These are phyloP conservation scores for Hymenotorrendiella dingleyae DNA, from an alignment of 2,329 filamentous ascomycete species.

Conservation along the genomic window DNA sequence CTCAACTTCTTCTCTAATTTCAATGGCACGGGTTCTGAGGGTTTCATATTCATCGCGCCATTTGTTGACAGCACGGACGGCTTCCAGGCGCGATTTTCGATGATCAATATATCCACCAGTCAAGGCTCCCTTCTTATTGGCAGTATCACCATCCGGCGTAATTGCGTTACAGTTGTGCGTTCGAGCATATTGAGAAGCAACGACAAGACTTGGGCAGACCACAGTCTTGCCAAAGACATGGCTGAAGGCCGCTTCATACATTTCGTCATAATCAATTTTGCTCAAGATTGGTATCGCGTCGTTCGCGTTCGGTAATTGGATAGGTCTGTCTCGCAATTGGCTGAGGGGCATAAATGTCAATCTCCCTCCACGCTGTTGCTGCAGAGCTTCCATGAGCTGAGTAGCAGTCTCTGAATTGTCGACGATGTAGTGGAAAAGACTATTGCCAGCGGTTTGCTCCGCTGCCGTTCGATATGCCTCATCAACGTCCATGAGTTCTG, in stretches of 20 bases:
- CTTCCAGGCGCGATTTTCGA: conserved; percentile 78
- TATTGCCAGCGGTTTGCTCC: conserved; percentile 87
- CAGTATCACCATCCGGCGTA: conserved; percentile 88
- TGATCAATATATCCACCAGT: conserved; percentile 92
- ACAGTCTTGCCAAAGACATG: conserved; percentile 96
- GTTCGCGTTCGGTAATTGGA: conserved; percentile 76
- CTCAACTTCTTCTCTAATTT: conserved; percentile 67
- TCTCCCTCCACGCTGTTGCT: conserved; percentile 73
- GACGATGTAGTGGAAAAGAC: conserved; percentile 93
- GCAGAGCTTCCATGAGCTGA: conserved; percentile 70
- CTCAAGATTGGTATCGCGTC: conserved; percentile 84
- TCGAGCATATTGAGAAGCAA: conserved; percentile 85
- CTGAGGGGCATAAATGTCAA: conserved; percentile 94
- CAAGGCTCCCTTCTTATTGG: conserved; percentile 90
- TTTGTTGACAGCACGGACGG: conserved; percentile 67
- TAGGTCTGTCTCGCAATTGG: conserved; percentile 62
- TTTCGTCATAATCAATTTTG: conserved; percentile 72
- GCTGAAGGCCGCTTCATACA: conserved; percentile 79
- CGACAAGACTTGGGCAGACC: conserved; percentile 81
- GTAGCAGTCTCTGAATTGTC: conserved; percentile 87
- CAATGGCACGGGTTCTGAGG: conserved; percentile 55
- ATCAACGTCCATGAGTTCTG: conserved; percentile 82
- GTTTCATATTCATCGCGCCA: conserved; percentile 71
- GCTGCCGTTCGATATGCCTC: conserved; percentile 83
- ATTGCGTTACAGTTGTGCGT: conserved; percentile 90